A percentile compares a stretch with the other conserved stretches of the same genome.
Conservation (phyloP, 805 yeast genomes). For the Yamadazyma endophytica region DNA sequence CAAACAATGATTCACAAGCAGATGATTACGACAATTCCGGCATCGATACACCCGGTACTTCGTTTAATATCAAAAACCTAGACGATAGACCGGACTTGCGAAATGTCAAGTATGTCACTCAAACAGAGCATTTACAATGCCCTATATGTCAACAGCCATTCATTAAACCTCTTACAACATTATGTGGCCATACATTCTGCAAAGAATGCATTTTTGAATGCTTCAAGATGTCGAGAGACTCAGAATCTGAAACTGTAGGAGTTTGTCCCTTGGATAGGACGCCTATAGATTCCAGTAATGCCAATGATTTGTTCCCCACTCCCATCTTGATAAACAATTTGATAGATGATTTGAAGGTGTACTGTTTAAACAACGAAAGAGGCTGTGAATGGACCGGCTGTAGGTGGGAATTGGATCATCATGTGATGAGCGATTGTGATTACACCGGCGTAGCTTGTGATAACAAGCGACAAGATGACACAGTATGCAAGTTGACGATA, state of each 20-base stretch:
- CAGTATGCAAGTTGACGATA: slow-evolving; percentile 9
- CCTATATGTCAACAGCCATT: slow-evolving; percentile 70
- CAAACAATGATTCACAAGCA: too few relatives aligned
- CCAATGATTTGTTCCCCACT: slow-evolving; percentile 38
- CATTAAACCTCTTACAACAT: slow-evolving; percentile 55
- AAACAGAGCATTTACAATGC: slow-evolving; percentile 38
- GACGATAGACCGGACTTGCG: slow-evolving; percentile 27
- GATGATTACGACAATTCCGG: too few relatives aligned
- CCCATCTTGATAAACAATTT: slow-evolving; percentile 58
- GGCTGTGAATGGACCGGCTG: slow-evolving; percentile 59
- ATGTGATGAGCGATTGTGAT: slow-evolving; percentile 35
- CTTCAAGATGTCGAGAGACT: slow-evolving; percentile 28
- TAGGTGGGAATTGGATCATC: slow-evolving; percentile 55
- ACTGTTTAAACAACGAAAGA: slow-evolving; percentile 46
- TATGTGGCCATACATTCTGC: slow-evolving; percentile 70
- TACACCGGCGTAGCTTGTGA: slow-evolving; percentile 32
- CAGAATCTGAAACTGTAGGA: slow-evolving; percentile 14
- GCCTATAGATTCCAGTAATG: slow-evolving; percentile 30
- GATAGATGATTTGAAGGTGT: slow-evolving; percentile 56
- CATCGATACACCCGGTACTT: too few relatives aligned
- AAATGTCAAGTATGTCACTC: slow-evolving; percentile 23
- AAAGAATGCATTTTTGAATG: slow-evolving; percentile 48
- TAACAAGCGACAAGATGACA: slow-evolving; percentile 15
- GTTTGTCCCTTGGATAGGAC: slow-evolving; percentile 62
- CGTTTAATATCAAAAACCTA: too few relatives aligned